Base-by-base conservation (phyloP, 352 stramenopile species). In the Pythium monospermum region DNA sequence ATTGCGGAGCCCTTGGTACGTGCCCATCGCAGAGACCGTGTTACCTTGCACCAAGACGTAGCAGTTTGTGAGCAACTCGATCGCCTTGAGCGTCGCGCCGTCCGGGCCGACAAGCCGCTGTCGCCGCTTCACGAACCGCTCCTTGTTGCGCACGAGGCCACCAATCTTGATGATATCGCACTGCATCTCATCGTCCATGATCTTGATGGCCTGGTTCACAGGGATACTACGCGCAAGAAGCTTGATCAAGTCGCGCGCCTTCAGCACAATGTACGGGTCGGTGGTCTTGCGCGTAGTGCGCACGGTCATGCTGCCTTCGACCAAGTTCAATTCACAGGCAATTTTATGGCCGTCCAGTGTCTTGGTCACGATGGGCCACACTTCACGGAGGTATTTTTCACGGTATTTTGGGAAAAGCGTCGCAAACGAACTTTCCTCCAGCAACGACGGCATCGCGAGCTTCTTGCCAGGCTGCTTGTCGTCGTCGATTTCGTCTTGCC, bases 81-180 rank as follows among this genome's bases (percentile, higher is more conserved):
- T 90, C 8, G 97, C 81, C 49, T 96, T 97, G 15, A 99, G 77
- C 18, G 97, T 99, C 6, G 96, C 94, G 33, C 97, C 97, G 57
- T 99, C 96, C 8, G 96, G 96, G 11, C 97, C 97, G 5, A 99
- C 82, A 22, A 99, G 82, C 3, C 97, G 80, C 71, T 99, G 96
- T 13, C 97, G 83, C 19, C 97, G 87, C 66, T 99, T 99, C 19
- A 99, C 95, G 68, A 99, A 99, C 41, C 97, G 88, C 73, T 99
- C 97, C 71, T 99, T 99, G 71, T 99, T 99, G 57, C 96, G 83
- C 37, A 99, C 96, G 38, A 99, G 74, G 31, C 95, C 95, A 36
- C 97, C 97, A 66, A 99, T 99, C 83, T 99, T 99, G 63, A 99
- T 98, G 61, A 99, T 99, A 65, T 99, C 97, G 62, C 93, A 98